These are phyloP conservation scores for Cyclostephanos tholiformis DNA, from an alignment of 108 stramenopile genomes.

Conservation along the genomic window DNA sequence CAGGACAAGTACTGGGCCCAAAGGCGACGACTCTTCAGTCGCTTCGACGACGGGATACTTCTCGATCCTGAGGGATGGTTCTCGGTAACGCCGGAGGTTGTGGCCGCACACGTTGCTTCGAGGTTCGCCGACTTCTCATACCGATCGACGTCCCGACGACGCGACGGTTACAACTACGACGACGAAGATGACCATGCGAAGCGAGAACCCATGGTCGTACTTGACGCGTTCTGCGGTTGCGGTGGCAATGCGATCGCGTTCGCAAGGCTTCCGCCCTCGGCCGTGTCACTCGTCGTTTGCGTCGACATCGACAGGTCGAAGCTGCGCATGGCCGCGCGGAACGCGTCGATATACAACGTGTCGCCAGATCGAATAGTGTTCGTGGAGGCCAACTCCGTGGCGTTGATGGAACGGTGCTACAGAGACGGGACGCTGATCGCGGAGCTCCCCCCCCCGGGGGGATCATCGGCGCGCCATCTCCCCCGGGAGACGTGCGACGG, in stretches of 20 bases:
- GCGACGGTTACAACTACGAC: background rate
- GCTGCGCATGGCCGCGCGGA: slow-evolving; percentile 89
- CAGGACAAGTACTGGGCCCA: slow-evolving; percentile 96
- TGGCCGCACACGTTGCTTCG: slow-evolving; percentile 89
- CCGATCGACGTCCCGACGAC: too few relatives aligned
- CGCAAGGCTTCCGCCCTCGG: slow-evolving; percentile 63
- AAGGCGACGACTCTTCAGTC: slow-evolving; percentile 88
- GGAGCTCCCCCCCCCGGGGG: slow-evolving; percentile 52
- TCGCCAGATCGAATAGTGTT: slow-evolving; percentile 75
- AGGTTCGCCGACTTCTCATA: slow-evolving; percentile 43
- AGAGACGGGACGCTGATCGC: slow-evolving; percentile 66
- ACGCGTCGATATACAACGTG: slow-evolving; percentile 92
- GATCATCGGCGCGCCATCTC: slow-evolving; percentile 48
- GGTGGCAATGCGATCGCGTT: slow-evolving; percentile 93
- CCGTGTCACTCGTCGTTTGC: slow-evolving; percentile 79
- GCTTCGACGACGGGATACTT: slow-evolving; percentile 87
- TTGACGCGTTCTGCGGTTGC: slow-evolving; percentile 94
- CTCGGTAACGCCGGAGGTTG: slow-evolving; percentile 95
- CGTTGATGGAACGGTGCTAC: slow-evolving; percentile 75
- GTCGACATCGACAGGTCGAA: slow-evolving; percentile 90
- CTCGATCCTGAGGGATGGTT: slow-evolving; percentile 97
- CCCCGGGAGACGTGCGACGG: slow-evolving; percentile 67
- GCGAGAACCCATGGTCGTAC: slow-evolving; percentile 57
- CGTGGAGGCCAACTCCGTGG: slow-evolving; percentile 80
- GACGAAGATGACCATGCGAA: slow-evolving; percentile 15